phyloP scores from a whole-genome alignment of 1,139 yeast genomes.

The Candida sanyaensis region DNA sequence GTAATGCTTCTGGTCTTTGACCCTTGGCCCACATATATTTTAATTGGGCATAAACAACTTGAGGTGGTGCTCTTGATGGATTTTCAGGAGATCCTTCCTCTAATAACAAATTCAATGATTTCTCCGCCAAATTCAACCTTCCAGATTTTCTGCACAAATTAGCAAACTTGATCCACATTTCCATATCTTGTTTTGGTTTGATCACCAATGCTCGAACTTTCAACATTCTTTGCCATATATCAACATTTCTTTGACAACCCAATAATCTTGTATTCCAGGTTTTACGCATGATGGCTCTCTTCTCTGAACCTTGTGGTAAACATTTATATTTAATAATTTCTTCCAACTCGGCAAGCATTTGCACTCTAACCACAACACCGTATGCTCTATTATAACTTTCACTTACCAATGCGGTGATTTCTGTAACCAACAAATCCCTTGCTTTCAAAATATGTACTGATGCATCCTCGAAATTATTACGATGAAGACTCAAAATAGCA shows the following conservation, averaged over 20 bases:
- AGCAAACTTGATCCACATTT: constrained; percentile 98
- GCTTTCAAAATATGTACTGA: constrained; percentile 78
- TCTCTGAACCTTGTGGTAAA: constrained; percentile 79
- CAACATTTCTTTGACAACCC: constrained; percentile 96
- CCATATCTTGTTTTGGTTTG: constrained; percentile 95
- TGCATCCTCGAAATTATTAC: constrained; percentile 85
- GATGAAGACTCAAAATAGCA: constrained; percentile 83
- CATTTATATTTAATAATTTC: constrained; percentile 90
- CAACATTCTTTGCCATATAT: constrained; percentile 96
- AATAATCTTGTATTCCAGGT: constrained; percentile 93
- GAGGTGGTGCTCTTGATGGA: constrained; percentile 87
- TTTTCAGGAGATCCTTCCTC: constrained; percentile 62
- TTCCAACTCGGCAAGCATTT: constrained; percentile 94
- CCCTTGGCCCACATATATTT: constrained; percentile 98
- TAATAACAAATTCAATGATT: constrained; percentile 75
- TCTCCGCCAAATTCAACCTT: constrained; percentile 87
- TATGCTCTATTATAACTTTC: constrained; percentile 97
- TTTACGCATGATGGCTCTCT: constrained; percentile 73
- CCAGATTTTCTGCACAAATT: constrained; percentile 94
- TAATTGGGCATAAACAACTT: constrained; percentile 94
- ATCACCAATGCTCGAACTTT: constrained; percentile 92
- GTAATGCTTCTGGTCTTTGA: constrained; percentile 80
- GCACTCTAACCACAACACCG: constrained; percentile 94
- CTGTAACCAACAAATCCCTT: constrained; percentile 86
- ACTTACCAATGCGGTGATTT: constrained; percentile 89